Conservation (phyloP, 352 stramenopile genomes). For the Pythium scleroteichum region DNA sequence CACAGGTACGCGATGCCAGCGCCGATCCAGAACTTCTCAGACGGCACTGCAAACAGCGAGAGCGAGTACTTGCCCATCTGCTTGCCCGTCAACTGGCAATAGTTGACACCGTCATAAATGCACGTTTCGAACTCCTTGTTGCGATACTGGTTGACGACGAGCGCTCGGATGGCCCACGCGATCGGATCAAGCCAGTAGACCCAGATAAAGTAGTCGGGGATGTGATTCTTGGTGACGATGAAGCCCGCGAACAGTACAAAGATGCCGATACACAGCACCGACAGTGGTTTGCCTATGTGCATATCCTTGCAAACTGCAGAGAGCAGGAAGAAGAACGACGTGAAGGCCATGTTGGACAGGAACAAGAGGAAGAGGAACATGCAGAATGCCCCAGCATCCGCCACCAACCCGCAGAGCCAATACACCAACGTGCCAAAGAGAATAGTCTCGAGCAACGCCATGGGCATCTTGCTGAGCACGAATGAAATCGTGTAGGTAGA, state of each 20-base stretch:
- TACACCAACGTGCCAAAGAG: constrained; percentile 56
- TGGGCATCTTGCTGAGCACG: constrained; percentile 51
- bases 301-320: constrained; percentile 30
- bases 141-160: constrained; percentile 51
- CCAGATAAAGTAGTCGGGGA: constrained; percentile 58
- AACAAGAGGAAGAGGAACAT: constrained; percentile 48
- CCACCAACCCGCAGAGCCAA: constrained; percentile 64
- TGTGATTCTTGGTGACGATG: constrained; percentile 47
- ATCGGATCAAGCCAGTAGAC: constrained; percentile 63
- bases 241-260: constrained; percentile 65
- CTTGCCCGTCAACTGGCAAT: constrained; percentile 27
- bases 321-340: constrained; percentile 54
- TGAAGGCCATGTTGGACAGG: constrained; percentile 49
- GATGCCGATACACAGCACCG: constrained; percentile 43
- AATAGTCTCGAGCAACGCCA: constrained; percentile 58
- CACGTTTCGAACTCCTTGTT: constrained; percentile 34
- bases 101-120: constrained; percentile 35
- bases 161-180: constrained; percentile 39
- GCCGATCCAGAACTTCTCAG: constrained; percentile 27
- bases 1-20: constrained; percentile 22
- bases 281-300: constrained; percentile 45
- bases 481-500: constrained; percentile 68
- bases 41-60: constrained; percentile 32
- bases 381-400: constrained; percentile 32
- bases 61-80: constrained; percentile 44